Evolutionary conservation across 768 basidiomycete species (phyloP).

Genomic region (Naganishia kalamii): DNA sequence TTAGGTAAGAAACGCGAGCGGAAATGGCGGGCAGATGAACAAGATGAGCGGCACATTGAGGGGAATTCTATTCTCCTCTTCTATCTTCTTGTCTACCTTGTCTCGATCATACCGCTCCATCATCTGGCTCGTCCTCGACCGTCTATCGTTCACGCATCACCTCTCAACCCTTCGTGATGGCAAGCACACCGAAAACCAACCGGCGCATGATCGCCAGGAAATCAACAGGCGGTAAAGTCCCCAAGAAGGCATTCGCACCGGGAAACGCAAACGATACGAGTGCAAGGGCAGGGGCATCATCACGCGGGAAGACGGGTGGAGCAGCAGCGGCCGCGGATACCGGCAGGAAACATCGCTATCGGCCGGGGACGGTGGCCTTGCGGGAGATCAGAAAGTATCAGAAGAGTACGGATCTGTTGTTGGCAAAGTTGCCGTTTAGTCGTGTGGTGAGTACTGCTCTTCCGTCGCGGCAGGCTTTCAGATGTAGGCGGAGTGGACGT

Average conservation of each 20-base stretch:
- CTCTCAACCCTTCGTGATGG: background rate
- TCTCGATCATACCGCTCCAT: background rate
- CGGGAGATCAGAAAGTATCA: constrained; percentile 92
- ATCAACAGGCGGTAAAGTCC: constrained; percentile 20
- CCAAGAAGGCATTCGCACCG: constrained; percentile 11
- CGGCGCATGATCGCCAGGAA: constrained; percentile 17
- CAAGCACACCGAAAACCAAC: constrained; percentile 12
- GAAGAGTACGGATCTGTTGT: constrained; percentile 79
- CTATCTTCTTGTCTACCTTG: background rate
- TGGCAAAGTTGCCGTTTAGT: constrained; percentile 84
- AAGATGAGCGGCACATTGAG: constrained; percentile 16
- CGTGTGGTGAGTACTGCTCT: constrained; percentile 61
- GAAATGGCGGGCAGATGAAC: constrained; percentile 6
- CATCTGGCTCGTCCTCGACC: background rate
- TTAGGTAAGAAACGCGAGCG: background rate
- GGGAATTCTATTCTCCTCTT: constrained; percentile 7
- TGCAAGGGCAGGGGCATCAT: background rate
- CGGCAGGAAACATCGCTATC: constrained; percentile 60
- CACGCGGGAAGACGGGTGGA: background rate
- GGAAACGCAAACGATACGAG: background rate
- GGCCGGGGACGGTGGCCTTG: constrained; percentile 83
- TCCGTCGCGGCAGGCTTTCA: background rate
- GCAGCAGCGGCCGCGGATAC: background rate
- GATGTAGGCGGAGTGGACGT: constrained; percentile 5
- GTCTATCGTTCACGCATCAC: background rate